Conservation (phyloP, 1,284 basidiomycete genomes). For the Rhodotorula sp. region DNA sequence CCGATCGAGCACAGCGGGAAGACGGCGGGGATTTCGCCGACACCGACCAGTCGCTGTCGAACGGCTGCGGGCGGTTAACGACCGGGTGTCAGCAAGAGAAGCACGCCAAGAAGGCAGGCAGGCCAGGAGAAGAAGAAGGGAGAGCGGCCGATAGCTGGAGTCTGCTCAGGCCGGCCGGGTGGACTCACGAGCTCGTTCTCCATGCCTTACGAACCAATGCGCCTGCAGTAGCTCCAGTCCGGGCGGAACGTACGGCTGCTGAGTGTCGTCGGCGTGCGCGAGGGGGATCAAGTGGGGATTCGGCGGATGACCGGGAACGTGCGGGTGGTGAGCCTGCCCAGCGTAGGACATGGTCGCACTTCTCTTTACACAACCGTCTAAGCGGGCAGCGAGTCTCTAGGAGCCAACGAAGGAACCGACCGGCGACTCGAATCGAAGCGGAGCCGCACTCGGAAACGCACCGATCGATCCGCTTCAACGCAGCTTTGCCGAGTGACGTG, state of each 20-base stretch:
- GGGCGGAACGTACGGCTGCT: constrained; percentile 6
- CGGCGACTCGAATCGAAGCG: no score
- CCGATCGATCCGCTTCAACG: no score
- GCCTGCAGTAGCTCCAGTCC: constrained; percentile 35
- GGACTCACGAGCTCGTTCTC: constrained; percentile 22
- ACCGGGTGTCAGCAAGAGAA: neutral
- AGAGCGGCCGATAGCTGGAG: no score
- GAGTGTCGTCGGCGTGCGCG: neutral
- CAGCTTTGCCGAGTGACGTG: no score
- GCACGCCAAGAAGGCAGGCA: no score
- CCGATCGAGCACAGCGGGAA: constrained; percentile 33
- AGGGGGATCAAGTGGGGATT: constrained; percentile 15
- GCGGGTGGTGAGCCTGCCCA: constrained; percentile 35
- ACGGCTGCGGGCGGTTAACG: constrained; percentile 22
- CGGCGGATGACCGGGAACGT: constrained; percentile 30
- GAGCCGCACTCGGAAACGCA: no score
- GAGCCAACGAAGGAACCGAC: no score
- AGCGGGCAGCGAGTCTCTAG: neutral
- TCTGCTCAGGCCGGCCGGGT: no score
- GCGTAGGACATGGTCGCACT: constrained; percentile 28
- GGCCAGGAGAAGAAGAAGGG: no score
- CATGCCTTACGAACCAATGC: constrained; percentile 36
- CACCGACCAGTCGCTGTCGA: constrained; percentile 31
- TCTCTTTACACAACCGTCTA: no score
- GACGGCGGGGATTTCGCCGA: constrained; percentile 29